phyloP scores from a whole-genome alignment of 2,329 filamentous ascomycete genomes.

The Neofusicoccum sp. region DNA sequence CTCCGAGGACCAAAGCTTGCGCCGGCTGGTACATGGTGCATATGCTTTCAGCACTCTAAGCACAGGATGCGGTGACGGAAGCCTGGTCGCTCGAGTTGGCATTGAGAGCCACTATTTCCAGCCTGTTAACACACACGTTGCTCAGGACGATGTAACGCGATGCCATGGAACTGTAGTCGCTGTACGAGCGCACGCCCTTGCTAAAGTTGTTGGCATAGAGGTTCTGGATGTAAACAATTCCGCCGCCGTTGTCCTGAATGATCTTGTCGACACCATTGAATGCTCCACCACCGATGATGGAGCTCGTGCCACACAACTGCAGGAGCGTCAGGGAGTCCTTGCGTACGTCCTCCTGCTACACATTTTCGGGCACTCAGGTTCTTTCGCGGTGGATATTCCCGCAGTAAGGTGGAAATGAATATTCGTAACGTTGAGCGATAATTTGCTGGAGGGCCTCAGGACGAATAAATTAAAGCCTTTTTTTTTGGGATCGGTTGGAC shows the following conservation, averaged over 20 bases:
- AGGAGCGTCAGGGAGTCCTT: slow-evolving; percentile 27
- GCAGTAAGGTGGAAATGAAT: too few relatives aligned
- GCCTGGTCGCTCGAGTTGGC: background rate
- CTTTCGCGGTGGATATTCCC: too few relatives aligned
- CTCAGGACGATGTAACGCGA: background rate
- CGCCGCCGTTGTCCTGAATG: background rate
- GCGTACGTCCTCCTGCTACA: slow-evolving; percentile 34
- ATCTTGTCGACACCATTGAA: slow-evolving; percentile 30
- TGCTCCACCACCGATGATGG: slow-evolving; percentile 29
- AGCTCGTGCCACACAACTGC: background rate
- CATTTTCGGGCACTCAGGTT: slow-evolving; percentile 41
- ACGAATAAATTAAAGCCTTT: too few relatives aligned
- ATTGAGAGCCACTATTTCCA: background rate
- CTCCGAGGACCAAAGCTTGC: too few relatives aligned
- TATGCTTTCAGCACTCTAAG: background rate
- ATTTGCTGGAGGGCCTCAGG: too few relatives aligned
- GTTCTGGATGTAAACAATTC: background rate
- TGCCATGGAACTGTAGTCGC: background rate
- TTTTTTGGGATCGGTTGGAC: too few relatives aligned
- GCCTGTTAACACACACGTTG: background rate
- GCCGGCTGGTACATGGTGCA: background rate
- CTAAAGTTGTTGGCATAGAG: background rate
- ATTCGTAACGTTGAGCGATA: too few relatives aligned
- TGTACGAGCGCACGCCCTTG: background rate
- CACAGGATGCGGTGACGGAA: background rate